Conservation (phyloP, 2,329 filamentous ascomycete species). For the Nannizzia gypsea region DNA sequence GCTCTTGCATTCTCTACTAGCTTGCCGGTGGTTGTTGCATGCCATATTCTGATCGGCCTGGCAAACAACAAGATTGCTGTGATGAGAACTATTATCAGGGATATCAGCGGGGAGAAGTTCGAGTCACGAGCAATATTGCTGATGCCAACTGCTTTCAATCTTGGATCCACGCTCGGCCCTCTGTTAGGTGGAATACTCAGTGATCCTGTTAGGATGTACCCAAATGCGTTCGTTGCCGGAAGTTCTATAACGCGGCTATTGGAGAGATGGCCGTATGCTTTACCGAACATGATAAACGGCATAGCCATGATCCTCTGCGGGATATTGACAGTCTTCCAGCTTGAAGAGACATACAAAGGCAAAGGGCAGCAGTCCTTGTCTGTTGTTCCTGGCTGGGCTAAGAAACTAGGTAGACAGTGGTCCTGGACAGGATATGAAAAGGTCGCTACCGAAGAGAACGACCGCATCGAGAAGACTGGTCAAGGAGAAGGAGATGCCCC, state of each 20-base stretch:
- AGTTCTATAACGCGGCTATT: not conserved
- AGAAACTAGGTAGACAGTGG: not conserved
- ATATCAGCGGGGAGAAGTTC: not conserved
- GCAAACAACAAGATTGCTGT: not conserved
- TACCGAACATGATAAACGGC: not conserved
- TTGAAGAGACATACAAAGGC: not conserved
- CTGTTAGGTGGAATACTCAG: not conserved
- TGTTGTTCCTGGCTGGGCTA: not conserved
- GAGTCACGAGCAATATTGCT: not conserved
- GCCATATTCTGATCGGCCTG: not conserved
- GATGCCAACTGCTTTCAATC: not conserved
- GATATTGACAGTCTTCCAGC: not conserved
- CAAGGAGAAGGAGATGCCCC: not conserved
- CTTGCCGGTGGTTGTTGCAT: not conserved
- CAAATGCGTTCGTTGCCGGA: not conserved
- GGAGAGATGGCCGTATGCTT: not conserved
- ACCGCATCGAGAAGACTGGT: not conserved
- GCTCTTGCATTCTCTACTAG: not conserved
- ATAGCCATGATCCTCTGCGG: not conserved
- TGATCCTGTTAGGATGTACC: not conserved
- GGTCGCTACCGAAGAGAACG: not conserved
- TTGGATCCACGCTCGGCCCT: not conserved
- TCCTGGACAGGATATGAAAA: not conserved
- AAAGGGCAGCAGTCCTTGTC: not conserved
- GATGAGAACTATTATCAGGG: not conserved